Base-by-base conservation (phyloP, 805 yeast genomes). In the Lipomyces mesembrius region DNA sequence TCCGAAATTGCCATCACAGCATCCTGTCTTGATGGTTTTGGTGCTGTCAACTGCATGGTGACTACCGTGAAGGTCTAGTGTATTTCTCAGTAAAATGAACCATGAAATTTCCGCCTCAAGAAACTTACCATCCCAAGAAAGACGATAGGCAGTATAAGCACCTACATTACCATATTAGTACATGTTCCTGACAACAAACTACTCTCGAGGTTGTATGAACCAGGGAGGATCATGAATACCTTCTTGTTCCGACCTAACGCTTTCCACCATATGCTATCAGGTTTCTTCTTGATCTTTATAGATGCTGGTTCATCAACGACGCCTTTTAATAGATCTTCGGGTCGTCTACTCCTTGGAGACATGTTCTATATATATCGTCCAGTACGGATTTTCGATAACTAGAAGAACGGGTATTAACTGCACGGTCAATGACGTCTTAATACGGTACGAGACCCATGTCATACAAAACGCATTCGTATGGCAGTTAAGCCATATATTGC, bases 171-270 rank as follows among this genome's bases (percentile, higher is more conserved):
- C 49, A 17, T 43, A 17, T 43, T 43, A 43, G 49, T 17, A 17
- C 5, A 14, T 43, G 14, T 1, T 12, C 39, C 2, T 35, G 39
- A 35, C 39, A 43, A 53, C 25, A n/a, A 29, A 29, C 32, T 7
- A 14, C 46, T 17, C 39, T 22, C 53, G 34, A 29, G 4, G 25
- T n/a, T 22, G 56, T 14, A 17, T 35, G 12, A 29, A 17, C 29
- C 32, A 34, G 56, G 14, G 8, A 25, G 5, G 49, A 43, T 17
- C 9, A n/a, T 29, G 11, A 6, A 22, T 53, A 62, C 65, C 59
- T 39, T 37, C n/a, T 57, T 62, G 27, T 62, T 62, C 51, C 57
- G 34, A 32, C 65, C 65, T 5, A 62, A 58, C 14, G 62, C 62
- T 32, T 43, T 52, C 65, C 53, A 58, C 59, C 57, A 62, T 2